phyloP scores from a whole-genome alignment of 768 basidiomycete genomes.

The Mycena indigotica region DNA sequence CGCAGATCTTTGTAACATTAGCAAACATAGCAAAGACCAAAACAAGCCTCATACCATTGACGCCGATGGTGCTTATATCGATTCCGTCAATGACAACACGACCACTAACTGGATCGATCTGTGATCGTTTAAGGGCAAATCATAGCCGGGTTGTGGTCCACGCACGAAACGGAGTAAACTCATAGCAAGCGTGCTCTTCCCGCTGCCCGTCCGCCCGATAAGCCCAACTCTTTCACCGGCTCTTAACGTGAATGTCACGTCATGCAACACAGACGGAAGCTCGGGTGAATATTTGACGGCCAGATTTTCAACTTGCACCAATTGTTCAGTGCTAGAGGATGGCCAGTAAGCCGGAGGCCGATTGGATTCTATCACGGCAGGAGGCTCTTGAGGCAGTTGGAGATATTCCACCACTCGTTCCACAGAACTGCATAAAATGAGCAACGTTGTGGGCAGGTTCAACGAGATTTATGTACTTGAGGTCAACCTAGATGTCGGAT shows the following conservation, averaged over 20 bases:
- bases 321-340: constrained; percentile 57
- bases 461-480: constrained; percentile 16
- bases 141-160: too few relatives aligned
- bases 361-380: constrained; percentile 67
- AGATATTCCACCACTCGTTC: constrained; percentile 92
- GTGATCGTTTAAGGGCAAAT: not conserved
- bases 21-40: too few relatives aligned
- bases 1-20: too few relatives aligned
- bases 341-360: constrained; percentile 93
- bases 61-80: constrained; percentile 47
- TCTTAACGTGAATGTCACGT: constrained; percentile 71
- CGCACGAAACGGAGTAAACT: constrained; percentile 42
- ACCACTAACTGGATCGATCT: constrained; percentile 40
- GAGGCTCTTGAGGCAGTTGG: constrained; percentile 83
- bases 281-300: constrained; percentile 83
- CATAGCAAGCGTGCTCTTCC: constrained; percentile 41
- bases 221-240: constrained; percentile 77
- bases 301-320: constrained; percentile 74
- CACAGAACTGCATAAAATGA: constrained; percentile 57
- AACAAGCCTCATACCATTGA: constrained; percentile 38
- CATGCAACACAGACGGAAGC: constrained; percentile 76
- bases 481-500: constrained; percentile 7
- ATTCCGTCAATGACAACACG: constrained; percentile 47
- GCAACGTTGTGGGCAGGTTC: too few relatives aligned
- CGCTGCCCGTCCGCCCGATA: constrained; percentile 40